Evolutionary conservation across 2,329 filamentous ascomycete genomes (phyloP).

Genomic region (Fragosphaeria purpurea): DNA sequence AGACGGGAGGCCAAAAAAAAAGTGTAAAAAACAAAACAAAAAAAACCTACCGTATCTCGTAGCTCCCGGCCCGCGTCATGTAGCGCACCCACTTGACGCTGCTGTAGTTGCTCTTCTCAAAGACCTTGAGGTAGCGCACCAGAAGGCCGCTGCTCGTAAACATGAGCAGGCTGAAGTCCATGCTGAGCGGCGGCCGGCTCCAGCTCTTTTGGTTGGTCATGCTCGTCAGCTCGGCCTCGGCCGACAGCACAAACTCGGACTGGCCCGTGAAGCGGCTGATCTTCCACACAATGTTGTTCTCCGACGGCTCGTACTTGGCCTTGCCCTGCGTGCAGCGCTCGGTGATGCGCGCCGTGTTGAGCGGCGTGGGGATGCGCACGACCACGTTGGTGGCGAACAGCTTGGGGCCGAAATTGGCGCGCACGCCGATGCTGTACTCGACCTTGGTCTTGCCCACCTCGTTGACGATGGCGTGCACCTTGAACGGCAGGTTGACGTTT

Average conservation of each 20-base stretch:
- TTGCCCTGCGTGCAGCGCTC: slow-evolving; percentile 93
- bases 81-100: slow-evolving; percentile 99
- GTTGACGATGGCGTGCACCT: slow-evolving; percentile 96
- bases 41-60: slow-evolving; percentile 71
- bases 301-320: slow-evolving; percentile 94
- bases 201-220: slow-evolving; percentile 99
- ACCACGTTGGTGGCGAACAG: slow-evolving; percentile 96
- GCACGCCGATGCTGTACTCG: slow-evolving; percentile 95
- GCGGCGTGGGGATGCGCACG: slow-evolving; percentile 84
- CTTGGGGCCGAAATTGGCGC: slow-evolving; percentile 92
- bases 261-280: slow-evolving; percentile 98
- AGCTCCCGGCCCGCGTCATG: slow-evolving; percentile 96
- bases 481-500: slow-evolving; percentile 97
- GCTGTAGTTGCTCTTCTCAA: slow-evolving; percentile 98
- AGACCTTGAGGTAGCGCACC: slow-evolving; percentile 93
- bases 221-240: slow-evolving; percentile 83
- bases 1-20: background rate
- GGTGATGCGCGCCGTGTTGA: slow-evolving; percentile 90
- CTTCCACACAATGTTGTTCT: slow-evolving; percentile 99
- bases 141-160: slow-evolving; percentile 91
- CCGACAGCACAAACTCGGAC: slow-evolving; percentile 88
- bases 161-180: slow-evolving; percentile 93
- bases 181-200: slow-evolving; percentile 82
- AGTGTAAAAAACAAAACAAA: background rate
- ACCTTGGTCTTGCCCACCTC: slow-evolving; percentile 96